Evolutionary conservation across 208 protist genomes (phyloP), one percentile per base, ranked within the genome.

Genomic region (Trypanosoma theileri): DNA sequence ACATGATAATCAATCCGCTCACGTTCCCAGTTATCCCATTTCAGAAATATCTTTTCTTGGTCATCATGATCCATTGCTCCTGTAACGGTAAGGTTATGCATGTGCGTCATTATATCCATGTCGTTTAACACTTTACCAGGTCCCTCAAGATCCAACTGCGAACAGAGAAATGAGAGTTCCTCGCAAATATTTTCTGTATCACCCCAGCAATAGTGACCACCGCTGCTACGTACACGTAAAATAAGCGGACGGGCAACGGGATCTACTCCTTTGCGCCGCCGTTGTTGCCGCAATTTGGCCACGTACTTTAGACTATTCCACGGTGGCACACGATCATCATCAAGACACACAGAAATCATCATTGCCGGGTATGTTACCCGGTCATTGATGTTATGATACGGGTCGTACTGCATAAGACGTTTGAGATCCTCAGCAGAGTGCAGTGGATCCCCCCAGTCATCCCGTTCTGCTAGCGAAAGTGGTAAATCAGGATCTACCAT

Each of bases 371-470:
- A 96, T 7, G 80, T 90, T 28, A 96, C 87, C 58, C 86, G 88
- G 62, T 93, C 84, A 78, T 94, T 96, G 66, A 96, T 88, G 74
- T 96, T 96, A 75, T 91, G 82, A 77, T 96, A 96, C 0, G 91
- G 88, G 66, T 96, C 91, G 67, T 94, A 96, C 31, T 79, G 72
- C 56, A 85, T 81, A 35, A 96, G 69, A 11, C 72, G 53, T 17
- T 79, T 79, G 26, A 93, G 66, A 60, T 96, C 91, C 10, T 73
- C 63, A 40, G 80, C 78, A 55, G 42, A 77, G 77, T 94, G 87
- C 26, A 94, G 82, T 56, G 94, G 94, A 74, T 98, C 96, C 22
- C 96, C 96, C 95, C 96, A 98, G 70, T 98, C 94, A 31, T 94
- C 86, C n/a, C 86, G 92, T 66, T 98, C 94, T 12, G 81, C 89